phyloP scores from a whole-genome alignment of 164 flowering plant genomes.

The Tinospora cordifolia region DNA sequence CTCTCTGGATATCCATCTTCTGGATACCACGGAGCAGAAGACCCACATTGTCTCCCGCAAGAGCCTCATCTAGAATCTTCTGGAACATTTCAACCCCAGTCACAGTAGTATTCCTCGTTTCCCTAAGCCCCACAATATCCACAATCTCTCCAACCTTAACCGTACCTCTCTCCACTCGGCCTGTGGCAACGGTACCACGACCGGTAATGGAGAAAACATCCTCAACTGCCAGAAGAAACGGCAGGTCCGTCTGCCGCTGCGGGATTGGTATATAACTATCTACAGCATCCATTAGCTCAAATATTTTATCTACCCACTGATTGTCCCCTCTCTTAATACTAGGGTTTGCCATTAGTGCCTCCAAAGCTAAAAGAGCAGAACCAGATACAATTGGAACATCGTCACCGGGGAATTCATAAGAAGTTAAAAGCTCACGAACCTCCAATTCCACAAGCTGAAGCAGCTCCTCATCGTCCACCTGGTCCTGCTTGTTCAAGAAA shows the following conservation, averaged over 20 bases:
- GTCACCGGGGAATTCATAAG: constrained; percentile 34
- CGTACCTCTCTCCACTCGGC: constrained; percentile 33
- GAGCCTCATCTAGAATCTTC: constrained; percentile 31
- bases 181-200: constrained; percentile 37
- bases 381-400: constrained; percentile 33
- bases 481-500: constrained; percentile 34
- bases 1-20: constrained; percentile 34
- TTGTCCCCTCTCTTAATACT: constrained; percentile 27
- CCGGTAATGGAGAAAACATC: constrained; percentile 35
- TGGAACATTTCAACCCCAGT: constrained; percentile 39
- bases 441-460: constrained; percentile 30
- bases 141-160: constrained; percentile 29
- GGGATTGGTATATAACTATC: constrained; percentile 34
- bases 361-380: constrained; percentile 31
- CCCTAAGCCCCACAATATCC: constrained; percentile 28
- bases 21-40: constrained; percentile 29
- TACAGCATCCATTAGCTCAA: constrained; percentile 27
- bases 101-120: constrained; percentile 25
- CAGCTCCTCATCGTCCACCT: constrained; percentile 33
- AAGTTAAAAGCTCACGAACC: constrained; percentile 30
- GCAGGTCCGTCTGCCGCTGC: constrained; percentile 31
- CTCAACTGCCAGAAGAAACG: constrained; percentile 28
- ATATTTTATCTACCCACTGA: constrained; percentile 32
- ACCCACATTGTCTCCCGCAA: constrained; percentile 37
- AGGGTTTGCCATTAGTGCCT: constrained; percentile 30